Base-by-base conservation (phyloP, 1,284 basidiomycete species). In the Phenoliferia sp. region DNA sequence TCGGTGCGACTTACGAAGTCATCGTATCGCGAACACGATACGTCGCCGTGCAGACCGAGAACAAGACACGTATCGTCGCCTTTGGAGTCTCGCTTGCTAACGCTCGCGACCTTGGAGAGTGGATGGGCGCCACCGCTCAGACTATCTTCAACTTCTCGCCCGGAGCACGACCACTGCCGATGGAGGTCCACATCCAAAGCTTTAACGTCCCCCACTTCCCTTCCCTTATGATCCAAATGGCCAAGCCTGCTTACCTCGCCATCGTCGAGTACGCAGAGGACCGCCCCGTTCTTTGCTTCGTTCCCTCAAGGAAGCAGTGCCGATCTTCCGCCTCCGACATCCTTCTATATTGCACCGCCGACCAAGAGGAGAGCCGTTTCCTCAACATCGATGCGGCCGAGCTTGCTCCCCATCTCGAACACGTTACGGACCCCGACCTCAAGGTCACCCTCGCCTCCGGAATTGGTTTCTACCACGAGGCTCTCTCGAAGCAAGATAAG, bases 121-220 rank as follows among this genome's bases (percentile, higher is more conserved):
- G 96, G 96, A 92, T 99, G 80, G 95, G 94, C 35, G 94, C 89
- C 0, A 88, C 89, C 1, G 88, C 89, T 5, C 92, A 95, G 78
- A 90, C 90, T 10, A 91, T 97, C 71, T 98, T 99, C 87, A 98
- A 99, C 82, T 97, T 99, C 80, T 90, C 92, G 0, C 94, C 94
- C 0, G 90, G 91, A 75, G 92, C 95, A 26, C 89, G 95, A 35
- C 94, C 94, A 2, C 82, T 97, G 3, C 94, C 97, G 69, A 90
- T 99, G 86, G 94, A 99, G 74, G 95, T 99, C 59, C 95, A 99
- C 76, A 82, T 99, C 10, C 95, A 98, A 78, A 93, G 89, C 58
- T 99, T 97, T 84, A 88, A 86, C 57, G 92, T 96, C 55, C 92
- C 94, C 15, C 96, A 99, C 77, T 98, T 96, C 87, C 94, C 96